Percentiles rank a stretch among this genome's conserved stretches.
phyloP scores from a whole-genome alignment of 345 rosid species.

The Pistacia vera region DNA sequence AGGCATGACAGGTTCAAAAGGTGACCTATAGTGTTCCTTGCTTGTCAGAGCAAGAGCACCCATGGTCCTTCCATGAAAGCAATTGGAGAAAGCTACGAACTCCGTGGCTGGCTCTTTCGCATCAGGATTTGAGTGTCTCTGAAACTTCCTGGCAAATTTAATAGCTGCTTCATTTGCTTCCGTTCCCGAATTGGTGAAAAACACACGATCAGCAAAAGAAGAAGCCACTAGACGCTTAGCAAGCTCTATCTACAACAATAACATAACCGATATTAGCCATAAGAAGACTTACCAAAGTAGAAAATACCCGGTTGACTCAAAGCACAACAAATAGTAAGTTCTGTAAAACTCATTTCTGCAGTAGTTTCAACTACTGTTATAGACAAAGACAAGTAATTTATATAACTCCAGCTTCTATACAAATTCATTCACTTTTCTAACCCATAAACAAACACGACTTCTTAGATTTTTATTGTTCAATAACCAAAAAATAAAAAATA shows the following conservation, averaged over 20 bases:
- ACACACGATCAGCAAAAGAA: conserved; percentile 86
- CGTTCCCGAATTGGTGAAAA: conserved; percentile 86
- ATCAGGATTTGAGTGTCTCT: conserved; percentile 61
- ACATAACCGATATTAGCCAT: neutral
- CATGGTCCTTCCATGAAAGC: conserved; percentile 96
- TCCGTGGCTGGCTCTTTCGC: conserved; percentile 54
- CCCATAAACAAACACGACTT: neutral
- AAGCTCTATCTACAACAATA: conserved; percentile 64
- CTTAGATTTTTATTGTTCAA: neutral
- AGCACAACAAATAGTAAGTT: neutral
- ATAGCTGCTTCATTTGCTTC: conserved; percentile 99
- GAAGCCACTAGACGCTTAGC: conserved; percentile 71
- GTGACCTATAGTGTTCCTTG: conserved; percentile 80
- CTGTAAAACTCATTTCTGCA: neutral
- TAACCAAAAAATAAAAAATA: neutral
- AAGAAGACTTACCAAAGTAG: neutral
- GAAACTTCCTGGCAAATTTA: conserved; percentile 87
- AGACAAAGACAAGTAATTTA: neutral
- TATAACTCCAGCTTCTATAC: neutral
- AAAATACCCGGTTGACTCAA: neutral
- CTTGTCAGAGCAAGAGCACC: conserved; percentile 95
- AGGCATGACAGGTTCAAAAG: conserved; percentile 98
- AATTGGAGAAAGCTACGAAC: conserved; percentile 72
- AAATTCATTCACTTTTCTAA: neutral
- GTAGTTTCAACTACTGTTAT: neutral